Evolutionary conservation across 2,329 filamentous ascomycete genomes (phyloP), one percentile per base, ranked within the genome.

Genomic region (Colletotrichum echinochloae): DNA sequence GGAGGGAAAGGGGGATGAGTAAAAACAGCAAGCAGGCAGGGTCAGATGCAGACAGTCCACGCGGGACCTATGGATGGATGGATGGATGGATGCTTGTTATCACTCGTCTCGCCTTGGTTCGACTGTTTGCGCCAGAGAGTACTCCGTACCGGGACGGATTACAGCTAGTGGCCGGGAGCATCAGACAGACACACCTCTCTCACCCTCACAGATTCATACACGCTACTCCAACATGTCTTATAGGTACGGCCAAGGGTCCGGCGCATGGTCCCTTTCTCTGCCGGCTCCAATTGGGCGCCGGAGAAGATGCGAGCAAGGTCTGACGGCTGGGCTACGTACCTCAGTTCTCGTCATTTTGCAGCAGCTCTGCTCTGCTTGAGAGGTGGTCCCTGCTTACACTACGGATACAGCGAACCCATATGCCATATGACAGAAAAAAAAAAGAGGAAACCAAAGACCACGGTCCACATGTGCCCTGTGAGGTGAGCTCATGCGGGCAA

Each of bases 191-290:
- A 28, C 14, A 49, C 6, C 16, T 5, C 39, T 4, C 14, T 39
- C 37, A 39, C 9, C 37, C 37, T 39, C 37, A 39, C 14, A 39
- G 35, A 37, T 37, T 2, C 11, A 37, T 14, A 37, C 35, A 37
- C n/a, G n/a, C n/a, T n/a, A n/a, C n/a, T n/a, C n/a, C n/a, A n/a
- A n/a, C n/a, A n/a, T n/a, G n/a, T n/a, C n/a, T n/a, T n/a, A n/a
- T n/a, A n/a, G n/a, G n/a, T n/a, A n/a, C n/a, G n/a, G n/a, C n/a
- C 60, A 65, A 60, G 60, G 52, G 60, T 69, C 62, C 39, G 49
- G 23, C 18, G 55, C 56, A 51, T 61, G n/a, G 28, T 41, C 39
- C 30, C 30, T 46, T 49, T 51, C 41, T 46, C n/a, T 44, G 16
- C 33, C n/a, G 20, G 41, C 37, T 35, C 33, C 16, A 23, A 37